Percentiles rank a stretch among this genome's conserved stretches.
Conservation (phyloP, 1,284 basidiomycete species). For the Sanghuangporus baumii region DNA sequence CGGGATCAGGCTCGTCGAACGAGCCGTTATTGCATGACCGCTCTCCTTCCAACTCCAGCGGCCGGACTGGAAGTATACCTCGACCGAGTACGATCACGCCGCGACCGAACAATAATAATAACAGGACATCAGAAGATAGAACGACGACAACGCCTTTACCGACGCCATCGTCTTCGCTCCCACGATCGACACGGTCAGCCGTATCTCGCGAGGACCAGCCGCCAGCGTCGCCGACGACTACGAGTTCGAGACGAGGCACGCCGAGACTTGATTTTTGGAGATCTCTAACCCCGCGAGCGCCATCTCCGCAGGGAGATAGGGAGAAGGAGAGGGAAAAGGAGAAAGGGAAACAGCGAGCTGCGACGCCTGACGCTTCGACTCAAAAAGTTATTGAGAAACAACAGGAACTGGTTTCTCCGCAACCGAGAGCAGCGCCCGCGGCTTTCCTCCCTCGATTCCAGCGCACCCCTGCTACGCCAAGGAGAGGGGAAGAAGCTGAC, state of each 20-base stretch:
- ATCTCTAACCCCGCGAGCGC: constrained; percentile 6
- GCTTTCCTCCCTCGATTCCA: constrained; percentile 13
- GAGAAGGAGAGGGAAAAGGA: not conserved
- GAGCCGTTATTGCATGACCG: constrained; percentile 13
- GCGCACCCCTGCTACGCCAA: constrained; percentile 14
- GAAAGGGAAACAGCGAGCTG: constrained; percentile 9
- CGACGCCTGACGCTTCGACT: not conserved
- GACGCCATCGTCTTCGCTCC: not conserved
- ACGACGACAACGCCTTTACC: not conserved
- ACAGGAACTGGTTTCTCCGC: constrained; percentile 3
- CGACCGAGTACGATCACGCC: not conserved
- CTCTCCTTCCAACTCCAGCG: constrained; percentile 1
- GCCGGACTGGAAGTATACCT: not conserved
- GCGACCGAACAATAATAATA: not conserved
- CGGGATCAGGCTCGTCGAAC: constrained; percentile 16
- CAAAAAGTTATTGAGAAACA: not conserved
- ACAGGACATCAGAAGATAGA: not conserved
- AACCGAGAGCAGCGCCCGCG: constrained; percentile 2
- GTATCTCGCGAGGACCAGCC: not conserved
- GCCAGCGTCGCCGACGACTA: not conserved
- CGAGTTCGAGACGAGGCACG: not conserved
- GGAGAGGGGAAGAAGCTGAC: constrained; percentile 1
- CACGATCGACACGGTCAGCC: constrained; percentile 1
- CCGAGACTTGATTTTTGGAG: constrained; percentile 16
- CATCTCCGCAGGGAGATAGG: constrained; percentile 6